Conservation (phyloP, 192 early-diverging fungal genomes). For the Haplosporangium gracile region DNA sequence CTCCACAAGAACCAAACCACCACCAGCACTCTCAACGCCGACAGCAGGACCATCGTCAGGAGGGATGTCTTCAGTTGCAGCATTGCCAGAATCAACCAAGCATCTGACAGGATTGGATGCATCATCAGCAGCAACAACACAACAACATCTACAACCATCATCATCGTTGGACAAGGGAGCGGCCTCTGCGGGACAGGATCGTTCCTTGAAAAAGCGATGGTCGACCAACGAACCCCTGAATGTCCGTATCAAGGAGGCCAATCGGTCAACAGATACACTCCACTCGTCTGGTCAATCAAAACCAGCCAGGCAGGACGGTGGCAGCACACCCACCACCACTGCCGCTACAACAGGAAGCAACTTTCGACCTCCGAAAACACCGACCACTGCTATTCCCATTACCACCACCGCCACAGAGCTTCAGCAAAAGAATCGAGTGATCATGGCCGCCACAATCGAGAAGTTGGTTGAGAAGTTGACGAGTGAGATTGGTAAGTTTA, state of each 20-base stretch:
- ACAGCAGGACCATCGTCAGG: background rate
- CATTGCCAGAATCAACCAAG: background rate
- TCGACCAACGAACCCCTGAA: constrained; percentile 17
- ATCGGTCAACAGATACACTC: background rate
- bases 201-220: constrained; percentile 14
- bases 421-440: constrained; percentile 22
- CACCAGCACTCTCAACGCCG: background rate
- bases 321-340: too few relatives aligned
- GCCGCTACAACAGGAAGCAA: background rate
- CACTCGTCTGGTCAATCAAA: background rate
- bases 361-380: background rate
- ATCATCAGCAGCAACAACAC: background rate
- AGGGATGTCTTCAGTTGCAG: background rate
- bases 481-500: constrained; percentile 59
- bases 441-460: constrained; percentile 70
- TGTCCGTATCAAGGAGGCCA: background rate
- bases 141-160: background rate
- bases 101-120: background rate
- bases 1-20: background rate
- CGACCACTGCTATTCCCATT: background rate
- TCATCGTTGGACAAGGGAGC: background rate
- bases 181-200: constrained; percentile 8
- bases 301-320: background rate
- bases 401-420: background rate
- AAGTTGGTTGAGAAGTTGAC: constrained; percentile 69